These are phyloP conservation scores for Psidium guajava DNA, from an alignment of 345 rosid genomes.

Conservation along the genomic window DNA sequence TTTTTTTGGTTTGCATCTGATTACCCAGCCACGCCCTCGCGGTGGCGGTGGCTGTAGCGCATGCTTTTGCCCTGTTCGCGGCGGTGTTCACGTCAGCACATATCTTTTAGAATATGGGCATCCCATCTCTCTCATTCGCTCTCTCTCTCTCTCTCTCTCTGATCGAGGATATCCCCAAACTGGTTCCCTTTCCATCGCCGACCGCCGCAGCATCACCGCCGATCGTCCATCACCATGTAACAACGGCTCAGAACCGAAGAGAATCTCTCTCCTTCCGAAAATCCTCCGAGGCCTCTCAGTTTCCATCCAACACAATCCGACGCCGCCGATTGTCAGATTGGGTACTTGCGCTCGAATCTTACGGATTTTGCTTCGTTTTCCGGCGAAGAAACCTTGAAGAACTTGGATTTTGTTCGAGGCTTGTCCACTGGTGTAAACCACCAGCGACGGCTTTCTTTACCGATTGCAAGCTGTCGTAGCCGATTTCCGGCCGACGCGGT, in stretches of 20 bases:
- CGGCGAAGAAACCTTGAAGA: rapidly evolving
- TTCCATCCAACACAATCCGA: not conserved
- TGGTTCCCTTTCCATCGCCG: no score
- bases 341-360: not conserved
- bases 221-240: no score
- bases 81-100: not conserved
- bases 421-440: not conserved
- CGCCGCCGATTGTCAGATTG: rapidly evolving
- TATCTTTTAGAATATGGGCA: not conserved
- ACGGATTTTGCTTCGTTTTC: not conserved
- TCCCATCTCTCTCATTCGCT: no score
- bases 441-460: not conserved
- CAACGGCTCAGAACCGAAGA: no score
- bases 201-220: no score
- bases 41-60: not conserved
- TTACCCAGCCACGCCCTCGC: no score
- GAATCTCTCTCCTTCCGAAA: not conserved
- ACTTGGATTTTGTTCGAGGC: not conserved
- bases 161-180: no score
- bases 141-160: no score
- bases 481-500: not conserved
- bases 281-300: not conserved
- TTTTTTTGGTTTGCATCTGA: no score
- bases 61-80: conserved; percentile 4
- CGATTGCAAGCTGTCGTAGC: not conserved